These are phyloP conservation scores for Leishmania braziliensis DNA, from an alignment of 208 protist species.

Conservation along the genomic window DNA sequence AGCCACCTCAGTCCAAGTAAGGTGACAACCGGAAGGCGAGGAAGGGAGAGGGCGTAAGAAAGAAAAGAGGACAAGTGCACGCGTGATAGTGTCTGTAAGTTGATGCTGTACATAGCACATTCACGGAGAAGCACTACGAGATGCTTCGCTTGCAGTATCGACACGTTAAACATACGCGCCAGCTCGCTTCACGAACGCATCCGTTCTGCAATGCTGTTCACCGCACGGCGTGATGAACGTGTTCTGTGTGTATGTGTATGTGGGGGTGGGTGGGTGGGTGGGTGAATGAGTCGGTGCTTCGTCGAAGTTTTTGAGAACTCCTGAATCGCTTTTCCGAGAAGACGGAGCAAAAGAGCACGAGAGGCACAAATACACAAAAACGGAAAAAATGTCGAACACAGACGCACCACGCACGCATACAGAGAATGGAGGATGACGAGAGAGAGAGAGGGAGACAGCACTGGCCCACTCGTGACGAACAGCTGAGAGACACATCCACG, in stretches of 20 bases:
- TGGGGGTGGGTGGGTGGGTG: too few species aligned
- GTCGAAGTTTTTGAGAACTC: neutral
- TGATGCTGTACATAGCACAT: neutral
- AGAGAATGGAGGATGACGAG: neutral
- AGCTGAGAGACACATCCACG: neutral
- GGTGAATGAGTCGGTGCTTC: neutral
- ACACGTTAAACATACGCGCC: too few species aligned
- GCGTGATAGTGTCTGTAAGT: neutral
- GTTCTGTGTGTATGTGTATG: neutral
- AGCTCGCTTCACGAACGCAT: neutral
- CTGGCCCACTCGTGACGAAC: neutral
- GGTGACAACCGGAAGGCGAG: neutral
- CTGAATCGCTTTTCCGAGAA: neutral
- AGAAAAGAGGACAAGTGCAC: neutral
- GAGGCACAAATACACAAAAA: neutral
- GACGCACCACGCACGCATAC: neutral
- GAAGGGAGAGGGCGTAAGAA: neutral
- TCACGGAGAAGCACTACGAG: neutral
- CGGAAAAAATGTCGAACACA: neutral
- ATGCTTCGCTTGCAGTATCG: neutral
- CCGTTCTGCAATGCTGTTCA: neutral
- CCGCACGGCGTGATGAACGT: neutral
- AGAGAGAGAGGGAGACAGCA: neutral
- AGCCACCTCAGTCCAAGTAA: neutral
- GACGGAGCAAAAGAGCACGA: neutral